Evolutionary conservation across 768 basidiomycete genomes (phyloP).

Genomic region (Phanerochaete carnosa): DNA sequence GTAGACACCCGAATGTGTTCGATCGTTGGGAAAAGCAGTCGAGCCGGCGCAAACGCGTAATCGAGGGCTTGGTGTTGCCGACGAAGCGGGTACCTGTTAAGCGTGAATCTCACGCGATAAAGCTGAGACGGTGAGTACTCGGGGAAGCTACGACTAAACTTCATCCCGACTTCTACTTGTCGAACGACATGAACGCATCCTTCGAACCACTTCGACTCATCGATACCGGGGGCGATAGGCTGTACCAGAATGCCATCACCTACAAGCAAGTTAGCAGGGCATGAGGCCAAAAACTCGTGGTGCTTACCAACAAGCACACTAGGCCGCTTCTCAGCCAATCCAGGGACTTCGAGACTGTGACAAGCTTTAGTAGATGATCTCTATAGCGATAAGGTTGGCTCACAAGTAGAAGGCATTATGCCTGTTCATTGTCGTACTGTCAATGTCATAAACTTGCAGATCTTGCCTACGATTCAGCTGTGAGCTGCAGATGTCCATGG

Average conservation of each 20-base stretch:
- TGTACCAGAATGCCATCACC: constrained; percentile 31
- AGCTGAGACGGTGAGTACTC: constrained; percentile 30
- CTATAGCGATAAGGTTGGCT: background rate
- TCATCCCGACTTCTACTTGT: constrained; percentile 40
- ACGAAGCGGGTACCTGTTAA: constrained; percentile 50
- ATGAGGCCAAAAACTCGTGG: background rate
- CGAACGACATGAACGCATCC: constrained; percentile 48
- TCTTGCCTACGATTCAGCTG: constrained; percentile 22
- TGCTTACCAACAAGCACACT: constrained; percentile 53
- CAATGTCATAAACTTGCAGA: constrained; percentile 34
- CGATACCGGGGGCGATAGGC: constrained; percentile 6
- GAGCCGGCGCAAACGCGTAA: constrained; percentile 33
- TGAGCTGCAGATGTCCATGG: background rate
- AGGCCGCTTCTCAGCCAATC: constrained; percentile 55
- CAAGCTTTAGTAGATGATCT: background rate
- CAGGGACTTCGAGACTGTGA: constrained; percentile 47
- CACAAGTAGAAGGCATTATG: constrained; percentile 43
- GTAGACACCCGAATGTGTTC: constrained; percentile 5
- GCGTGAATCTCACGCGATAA: constrained; percentile 53
- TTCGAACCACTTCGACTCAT: constrained; percentile 27
- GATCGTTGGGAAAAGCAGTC: constrained; percentile 45
- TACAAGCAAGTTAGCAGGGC: constrained; percentile 18
- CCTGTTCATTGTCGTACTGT: constrained; percentile 32
- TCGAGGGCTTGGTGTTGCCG: constrained; percentile 54
- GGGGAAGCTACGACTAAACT: constrained; percentile 43